A percentile compares a stretch with the other conserved stretches of the same genome.
These are phyloP conservation scores for Vigna trinervia DNA, from an alignment of 306 rosid species.

Conservation along the genomic window DNA sequence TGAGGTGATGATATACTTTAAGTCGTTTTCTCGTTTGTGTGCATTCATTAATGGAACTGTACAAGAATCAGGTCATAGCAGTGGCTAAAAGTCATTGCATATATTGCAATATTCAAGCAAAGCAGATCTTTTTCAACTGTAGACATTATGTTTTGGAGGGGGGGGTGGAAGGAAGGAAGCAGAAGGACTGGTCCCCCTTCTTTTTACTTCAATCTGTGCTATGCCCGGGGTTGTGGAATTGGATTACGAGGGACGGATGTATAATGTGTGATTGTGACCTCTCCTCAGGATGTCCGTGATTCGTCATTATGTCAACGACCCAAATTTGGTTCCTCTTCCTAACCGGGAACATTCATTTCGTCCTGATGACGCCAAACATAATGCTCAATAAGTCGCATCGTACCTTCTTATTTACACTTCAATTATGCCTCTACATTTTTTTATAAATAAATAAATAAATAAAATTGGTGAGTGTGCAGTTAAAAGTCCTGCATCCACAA, in stretches of 20 bases:
- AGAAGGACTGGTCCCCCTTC: constrained; percentile 1
- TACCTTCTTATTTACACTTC: not conserved
- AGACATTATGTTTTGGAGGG: not conserved
- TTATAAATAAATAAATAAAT: too few relatives aligned
- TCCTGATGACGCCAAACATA: constrained; percentile 13
- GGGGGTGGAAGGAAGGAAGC: not conserved
- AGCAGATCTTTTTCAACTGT: not conserved
- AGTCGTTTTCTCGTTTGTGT: constrained; percentile 22
- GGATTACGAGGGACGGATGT: constrained; percentile 11
- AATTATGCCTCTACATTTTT: not conserved
- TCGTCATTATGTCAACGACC: constrained; percentile 37
- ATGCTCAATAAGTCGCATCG: not conserved
- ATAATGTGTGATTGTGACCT: constrained; percentile 12
- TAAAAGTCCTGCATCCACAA: too few relatives aligned
- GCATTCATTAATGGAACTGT: constrained; percentile 38
- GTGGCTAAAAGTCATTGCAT: constrained; percentile 16
- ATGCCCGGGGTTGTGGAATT: not conserved
- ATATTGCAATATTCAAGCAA: not conserved
- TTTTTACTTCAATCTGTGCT: constrained; percentile 15
- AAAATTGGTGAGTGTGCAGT: not conserved
- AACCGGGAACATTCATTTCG: constrained; percentile 22
- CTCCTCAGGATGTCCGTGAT: constrained; percentile 42
- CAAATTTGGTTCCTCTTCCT: not conserved
- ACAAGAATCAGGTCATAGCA: constrained; percentile 32
- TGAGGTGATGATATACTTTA: constrained; percentile 30